phyloP scores from a whole-genome alignment of 2,329 filamentous ascomycete species.

The Nigrospora sphaerica region DNA sequence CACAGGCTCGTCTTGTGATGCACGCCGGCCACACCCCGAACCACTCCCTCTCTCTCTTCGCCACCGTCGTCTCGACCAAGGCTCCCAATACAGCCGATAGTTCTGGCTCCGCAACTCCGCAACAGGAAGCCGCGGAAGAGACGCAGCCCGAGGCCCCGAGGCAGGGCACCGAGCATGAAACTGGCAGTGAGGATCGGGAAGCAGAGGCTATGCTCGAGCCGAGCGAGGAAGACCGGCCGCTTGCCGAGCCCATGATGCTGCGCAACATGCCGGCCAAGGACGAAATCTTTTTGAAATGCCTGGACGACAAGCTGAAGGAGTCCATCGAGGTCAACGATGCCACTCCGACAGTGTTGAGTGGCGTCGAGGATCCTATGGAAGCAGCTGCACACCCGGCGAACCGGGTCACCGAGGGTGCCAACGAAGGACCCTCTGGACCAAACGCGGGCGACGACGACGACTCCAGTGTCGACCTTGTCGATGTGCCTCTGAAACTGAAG shows the following conservation, averaged over 20 bases:
- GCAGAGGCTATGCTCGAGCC: constrained; percentile 26
- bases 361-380: background rate
- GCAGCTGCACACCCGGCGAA: no score
- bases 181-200: constrained; percentile 7
- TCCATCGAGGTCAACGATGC: constrained; percentile 39
- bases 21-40: constrained; percentile 58
- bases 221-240: constrained; percentile 33
- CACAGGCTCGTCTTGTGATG: constrained; percentile 47
- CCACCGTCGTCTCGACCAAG: constrained; percentile 34
- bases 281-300: constrained; percentile 42
- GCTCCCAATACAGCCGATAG: constrained; percentile 29
- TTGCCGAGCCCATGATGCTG: constrained; percentile 47
- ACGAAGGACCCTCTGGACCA: background rate
- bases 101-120: constrained; percentile 29
- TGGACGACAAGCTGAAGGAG: constrained; percentile 45
- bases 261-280: constrained; percentile 49
- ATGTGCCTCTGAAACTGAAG: constrained; percentile 6
- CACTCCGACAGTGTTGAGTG: constrained; percentile 32
- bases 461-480: background rate
- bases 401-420: background rate
- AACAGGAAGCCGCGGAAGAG: constrained; percentile 3
- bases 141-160: constrained; percentile 12
- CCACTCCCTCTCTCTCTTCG: constrained; percentile 44
- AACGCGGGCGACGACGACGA: background rate
- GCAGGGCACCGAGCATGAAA: constrained; percentile 5